phyloP scores from a whole-genome alignment of 768 basidiomycete genomes.

The Russula lepida region DNA sequence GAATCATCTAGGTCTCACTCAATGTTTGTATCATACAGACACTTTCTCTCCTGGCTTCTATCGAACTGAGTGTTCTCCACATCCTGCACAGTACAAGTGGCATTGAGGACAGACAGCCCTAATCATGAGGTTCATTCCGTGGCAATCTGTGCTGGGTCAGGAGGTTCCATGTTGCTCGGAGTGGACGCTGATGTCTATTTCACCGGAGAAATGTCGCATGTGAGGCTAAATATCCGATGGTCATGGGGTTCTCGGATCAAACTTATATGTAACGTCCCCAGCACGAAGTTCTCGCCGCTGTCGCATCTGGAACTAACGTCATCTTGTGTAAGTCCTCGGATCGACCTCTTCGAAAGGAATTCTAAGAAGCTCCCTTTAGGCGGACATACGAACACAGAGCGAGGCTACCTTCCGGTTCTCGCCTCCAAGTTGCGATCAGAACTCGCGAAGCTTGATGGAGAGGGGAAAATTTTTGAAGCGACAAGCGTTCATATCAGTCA shows the following conservation, averaged over 20 bases:
- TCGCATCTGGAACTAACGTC: conserved; percentile 69
- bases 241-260: conserved; percentile 2
- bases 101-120: conserved; percentile 27
- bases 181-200: conserved; percentile 78
- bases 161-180: conserved; percentile 65
- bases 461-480: conserved; percentile 24
- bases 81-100: conserved; percentile 53
- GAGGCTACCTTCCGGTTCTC: conserved; percentile 78
- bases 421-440: conserved; percentile 52
- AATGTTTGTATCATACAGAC: conserved; percentile 35
- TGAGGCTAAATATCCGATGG: conserved; percentile 27
- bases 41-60: neutral
- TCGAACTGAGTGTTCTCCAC: neutral
- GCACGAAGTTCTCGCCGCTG: conserved; percentile 82
- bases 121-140: conserved; percentile 42
- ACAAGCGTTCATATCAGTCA: conserved; percentile 64
- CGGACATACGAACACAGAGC: conserved; percentile 92
- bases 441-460: conserved; percentile 36
- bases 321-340: conserved; percentile 59
- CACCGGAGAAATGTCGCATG: conserved; percentile 91
- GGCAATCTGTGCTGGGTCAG: conserved; percentile 89
- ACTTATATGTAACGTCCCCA: conserved; percentile 27
- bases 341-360: neutral
- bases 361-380: conserved; percentile 34
- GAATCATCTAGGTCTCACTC: conserved; percentile 21